Percentiles rank a stretch among this genome's conserved stretches.
phyloP scores from a whole-genome alignment of 2,329 filamentous ascomycete genomes.

The Aquanectria penicillioides region DNA sequence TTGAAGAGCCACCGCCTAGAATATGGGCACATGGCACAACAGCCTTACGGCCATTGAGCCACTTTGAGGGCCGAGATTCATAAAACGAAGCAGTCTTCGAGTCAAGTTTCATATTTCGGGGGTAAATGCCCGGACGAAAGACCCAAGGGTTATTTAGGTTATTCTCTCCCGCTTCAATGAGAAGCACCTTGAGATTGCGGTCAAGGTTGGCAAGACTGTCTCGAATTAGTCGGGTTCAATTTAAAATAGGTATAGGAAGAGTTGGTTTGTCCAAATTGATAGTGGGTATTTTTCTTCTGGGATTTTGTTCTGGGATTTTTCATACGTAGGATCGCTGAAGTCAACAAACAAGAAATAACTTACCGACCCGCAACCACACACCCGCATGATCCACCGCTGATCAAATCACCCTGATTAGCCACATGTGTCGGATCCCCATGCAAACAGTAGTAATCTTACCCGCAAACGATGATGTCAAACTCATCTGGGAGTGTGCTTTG shows the following conservation, averaged over 20 bases:
- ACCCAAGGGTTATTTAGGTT: slow-evolving; percentile 84
- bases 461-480: slow-evolving; percentile 83
- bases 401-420: not conserved
- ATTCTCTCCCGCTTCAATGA: slow-evolving; percentile 77
- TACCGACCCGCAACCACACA: slow-evolving; percentile 68
- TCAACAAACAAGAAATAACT: slow-evolving; percentile 24
- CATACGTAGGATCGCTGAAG: too few species aligned
- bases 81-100: slow-evolving; percentile 87
- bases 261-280: too few species aligned
- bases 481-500: slow-evolving; percentile 69
- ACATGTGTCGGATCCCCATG: not conserved
- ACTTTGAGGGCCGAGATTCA: slow-evolving; percentile 78
- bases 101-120: slow-evolving; percentile 76
- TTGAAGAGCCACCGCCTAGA: slow-evolving; percentile 76
- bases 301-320: too few species aligned
- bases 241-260: not conserved
- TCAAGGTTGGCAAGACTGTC: slow-evolving; percentile 77
- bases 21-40: slow-evolving; percentile 81
- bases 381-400: slow-evolving; percentile 70
- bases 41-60: slow-evolving; percentile 75
- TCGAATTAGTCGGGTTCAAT: slow-evolving; percentile 44
- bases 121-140: slow-evolving; percentile 79
- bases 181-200: slow-evolving; percentile 75
- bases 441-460: slow-evolving; percentile 41
- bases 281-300: too few species aligned